Base-by-base conservation (phyloP, 2,329 filamentous ascomycete genomes). In the Rhynchosporium agropyri region DNA sequence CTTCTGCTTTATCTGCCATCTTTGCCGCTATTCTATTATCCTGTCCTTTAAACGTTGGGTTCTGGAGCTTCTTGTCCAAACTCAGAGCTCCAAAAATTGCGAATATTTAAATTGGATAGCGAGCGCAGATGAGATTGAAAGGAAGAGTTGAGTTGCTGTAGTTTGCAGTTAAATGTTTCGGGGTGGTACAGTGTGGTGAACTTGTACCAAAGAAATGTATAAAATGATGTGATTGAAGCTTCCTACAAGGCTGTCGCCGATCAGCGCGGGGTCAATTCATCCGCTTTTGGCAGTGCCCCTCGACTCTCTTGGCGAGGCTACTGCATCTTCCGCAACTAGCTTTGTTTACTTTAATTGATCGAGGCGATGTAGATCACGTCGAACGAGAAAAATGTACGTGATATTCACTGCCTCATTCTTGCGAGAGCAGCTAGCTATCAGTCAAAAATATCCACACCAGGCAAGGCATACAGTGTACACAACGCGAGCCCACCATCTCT, bases 371-470 rank as follows among this genome's bases (percentile, higher is more conserved):
- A 28, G 49, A n/a, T 26, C 26, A 50, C n/a, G 7, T 10, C 29
- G 53, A 28, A 20, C 20, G 15, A 54, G 54, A 15, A 50, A 50
- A 57, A 58, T 62, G 12, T 62, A 62, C 55, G 29, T 53, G 31
- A 55, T 54, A 53, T 58, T 57, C 43, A 36, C 26, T 26, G 26
- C 12, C 31, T 38, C 4, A 33, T 10, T n/a, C 13, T n/a, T 13
- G 20, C 36, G 12, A 33, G 42, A 26, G 38, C 31, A 51, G 50
- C 13, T 48, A 31, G 40, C 31, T 54, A 58, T 48, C 61, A 65
- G 62, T 55, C 48, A 20, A 5, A 65, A 61, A 59, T 63, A 65
- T 65, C 64, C 64, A 65, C 64, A 61, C 64, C 64, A 20, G 20
- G 20, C 20, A 20, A 65, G 49, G 61, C 58, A 60, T 20, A 31